These are phyloP conservation scores for Cyphellophora europaea DNA, from an alignment of 2,329 filamentous ascomycete species.

Conservation along the genomic window DNA sequence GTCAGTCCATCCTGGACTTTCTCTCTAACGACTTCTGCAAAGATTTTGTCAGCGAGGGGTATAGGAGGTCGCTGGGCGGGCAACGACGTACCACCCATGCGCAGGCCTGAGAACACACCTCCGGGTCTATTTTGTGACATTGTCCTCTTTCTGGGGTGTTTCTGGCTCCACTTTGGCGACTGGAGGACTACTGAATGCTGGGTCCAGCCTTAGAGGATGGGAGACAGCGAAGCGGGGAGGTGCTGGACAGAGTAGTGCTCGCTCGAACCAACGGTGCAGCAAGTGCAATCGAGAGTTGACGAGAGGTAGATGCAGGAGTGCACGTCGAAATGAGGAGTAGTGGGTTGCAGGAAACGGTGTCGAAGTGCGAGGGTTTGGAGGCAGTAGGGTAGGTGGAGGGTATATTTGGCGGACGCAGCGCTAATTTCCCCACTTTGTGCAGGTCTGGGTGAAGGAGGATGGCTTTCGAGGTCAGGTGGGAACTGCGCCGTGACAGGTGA, in stretches of 20 bases:
- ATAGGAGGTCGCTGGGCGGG: conserved; percentile 7
- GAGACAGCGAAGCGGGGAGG: conserved; percentile 14
- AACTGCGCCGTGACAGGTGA: no score
- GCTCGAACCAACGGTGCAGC: no score
- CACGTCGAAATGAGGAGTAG: conserved; percentile 2
- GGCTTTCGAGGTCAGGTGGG: conserved; percentile 15
- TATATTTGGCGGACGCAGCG: conserved; percentile 18
- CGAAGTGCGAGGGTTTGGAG: not conserved
- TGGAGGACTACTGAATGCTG: not conserved
- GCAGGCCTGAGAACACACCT: conserved; percentile 68
- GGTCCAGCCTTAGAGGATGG: not conserved
- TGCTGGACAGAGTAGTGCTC: no score
- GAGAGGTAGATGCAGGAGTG: conserved; percentile 5
- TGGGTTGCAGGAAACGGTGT: not conserved
- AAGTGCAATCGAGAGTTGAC: conserved; percentile 5
- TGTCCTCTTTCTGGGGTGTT: conserved; percentile 25
- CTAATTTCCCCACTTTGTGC: conserved; percentile 21
- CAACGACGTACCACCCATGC: conserved; percentile 83
- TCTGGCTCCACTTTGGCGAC: conserved; percentile 18
- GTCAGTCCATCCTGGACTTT: conserved; percentile 98
- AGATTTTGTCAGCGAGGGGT: conserved; percentile 19
- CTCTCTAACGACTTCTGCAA: conserved; percentile 86
- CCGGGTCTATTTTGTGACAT: conserved; percentile 92
- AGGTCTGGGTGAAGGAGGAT: no score
- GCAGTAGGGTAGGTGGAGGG: conserved; percentile 8